Evolutionary conservation across 371 early-diverging fungal species (phyloP).

Genomic region (Mucor lusitanicus): DNA sequence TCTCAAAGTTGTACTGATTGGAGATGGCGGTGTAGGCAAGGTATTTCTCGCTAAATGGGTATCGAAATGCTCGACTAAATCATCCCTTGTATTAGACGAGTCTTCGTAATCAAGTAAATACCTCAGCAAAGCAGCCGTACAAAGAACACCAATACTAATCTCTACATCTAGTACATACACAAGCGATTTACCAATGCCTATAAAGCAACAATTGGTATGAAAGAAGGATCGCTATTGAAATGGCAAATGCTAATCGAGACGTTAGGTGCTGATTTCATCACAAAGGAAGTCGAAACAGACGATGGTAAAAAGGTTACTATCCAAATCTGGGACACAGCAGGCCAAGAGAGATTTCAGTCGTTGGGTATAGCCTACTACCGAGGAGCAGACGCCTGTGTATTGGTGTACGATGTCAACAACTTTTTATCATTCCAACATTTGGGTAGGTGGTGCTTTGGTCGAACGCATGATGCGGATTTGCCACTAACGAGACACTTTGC

Average conservation of each 20-base stretch:
- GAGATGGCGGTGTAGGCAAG: constrained; percentile 88
- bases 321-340: constrained; percentile 85
- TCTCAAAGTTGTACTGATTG: constrained; percentile 79
- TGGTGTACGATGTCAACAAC: constrained; percentile 95
- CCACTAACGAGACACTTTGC: background rate
- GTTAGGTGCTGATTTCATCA: constrained; percentile 87
- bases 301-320: constrained; percentile 74
- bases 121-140: background rate
- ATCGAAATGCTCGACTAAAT: background rate
- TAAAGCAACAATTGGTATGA: constrained; percentile 94
- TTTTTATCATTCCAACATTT: constrained; percentile 91
- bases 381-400: constrained; percentile 97
- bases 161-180: constrained; percentile 78
- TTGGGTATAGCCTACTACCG: constrained; percentile 96
- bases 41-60: constrained; percentile 19
- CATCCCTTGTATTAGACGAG: constrained; percentile 48
- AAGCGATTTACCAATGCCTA: constrained; percentile 93
- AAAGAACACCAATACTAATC: background rate
- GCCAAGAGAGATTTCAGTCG: constrained; percentile 95
- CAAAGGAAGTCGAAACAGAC: constrained; percentile 84
- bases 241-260: background rate
- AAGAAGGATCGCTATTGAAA: background rate
- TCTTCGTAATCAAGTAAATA: constrained; percentile 57
- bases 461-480: background rate
- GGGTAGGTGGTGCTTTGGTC: constrained; percentile 39